phyloP scores from a whole-genome alignment of 2,329 filamentous ascomycete species.

The Ascochyta lentis region DNA sequence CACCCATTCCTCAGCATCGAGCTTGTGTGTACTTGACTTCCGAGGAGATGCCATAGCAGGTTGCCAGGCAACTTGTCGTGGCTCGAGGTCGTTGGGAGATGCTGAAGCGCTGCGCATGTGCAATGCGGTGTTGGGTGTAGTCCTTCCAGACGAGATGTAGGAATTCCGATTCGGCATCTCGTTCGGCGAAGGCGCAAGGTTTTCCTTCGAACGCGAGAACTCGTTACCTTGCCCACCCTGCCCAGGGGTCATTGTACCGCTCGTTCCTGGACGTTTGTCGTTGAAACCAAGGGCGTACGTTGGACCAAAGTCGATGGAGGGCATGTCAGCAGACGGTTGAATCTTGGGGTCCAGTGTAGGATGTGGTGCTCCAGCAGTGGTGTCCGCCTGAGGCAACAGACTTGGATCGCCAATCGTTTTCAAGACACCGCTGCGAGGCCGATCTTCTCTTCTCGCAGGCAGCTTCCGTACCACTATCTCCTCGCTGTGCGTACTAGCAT shows the following conservation, averaged over 20 bases:
- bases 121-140: constrained; percentile 50
- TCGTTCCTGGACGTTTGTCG: constrained; percentile 62
- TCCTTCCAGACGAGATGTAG: constrained; percentile 35
- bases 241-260: constrained; percentile 55
- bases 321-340: constrained; percentile 61
- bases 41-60: constrained; percentile 66
- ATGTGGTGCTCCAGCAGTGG: constrained; percentile 6
- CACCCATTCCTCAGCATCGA: constrained; percentile 84
- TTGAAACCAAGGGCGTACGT: constrained; percentile 72
- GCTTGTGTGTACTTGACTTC: constrained; percentile 54
- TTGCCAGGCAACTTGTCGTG: constrained; percentile 79
- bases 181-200: constrained; percentile 34
- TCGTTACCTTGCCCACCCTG: constrained; percentile 41
- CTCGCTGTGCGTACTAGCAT: constrained; percentile 68
- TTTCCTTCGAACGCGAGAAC: constrained; percentile 43
- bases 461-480: constrained; percentile 48
- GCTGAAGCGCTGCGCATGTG: constrained; percentile 49
- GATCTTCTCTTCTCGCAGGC: constrained; percentile 64
- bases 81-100: constrained; percentile 57
- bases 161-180: constrained; percentile 39
- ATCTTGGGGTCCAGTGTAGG: constrained; percentile 5
- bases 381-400: constrained; percentile 49
- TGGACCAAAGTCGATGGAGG: constrained; percentile 83
- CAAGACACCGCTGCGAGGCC: constrained; percentile 78
- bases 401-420: constrained; percentile 73